A percentile compares a stretch with the other conserved stretches of the same genome.
phyloP scores from a whole-genome alignment of 1,284 basidiomycete genomes.

The Lentinus polychrous region DNA sequence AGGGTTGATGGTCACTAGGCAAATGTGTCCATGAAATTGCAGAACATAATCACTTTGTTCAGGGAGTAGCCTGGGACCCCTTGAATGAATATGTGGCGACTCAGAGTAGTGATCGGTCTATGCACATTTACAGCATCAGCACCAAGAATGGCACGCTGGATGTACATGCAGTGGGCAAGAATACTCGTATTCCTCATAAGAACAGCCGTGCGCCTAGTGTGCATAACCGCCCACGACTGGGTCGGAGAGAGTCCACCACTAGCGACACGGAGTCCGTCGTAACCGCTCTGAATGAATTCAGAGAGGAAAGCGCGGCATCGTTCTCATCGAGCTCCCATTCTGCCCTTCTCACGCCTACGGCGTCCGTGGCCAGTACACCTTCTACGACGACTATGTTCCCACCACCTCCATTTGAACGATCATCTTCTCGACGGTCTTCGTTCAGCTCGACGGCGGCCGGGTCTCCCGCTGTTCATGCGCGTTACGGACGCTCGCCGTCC shows the following conservation, averaged over 20 bases:
- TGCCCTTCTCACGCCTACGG: slow-evolving; percentile 58
- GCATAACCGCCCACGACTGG: slow-evolving; percentile 49
- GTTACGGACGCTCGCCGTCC: slow-evolving; percentile 80
- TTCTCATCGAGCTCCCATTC: slow-evolving; percentile 17
- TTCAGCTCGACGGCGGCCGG: slow-evolving; percentile 79
- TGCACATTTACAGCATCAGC: slow-evolving; percentile 82
- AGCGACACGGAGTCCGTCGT: slow-evolving; percentile 67
- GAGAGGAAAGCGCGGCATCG: slow-evolving; percentile 24
- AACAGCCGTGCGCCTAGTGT: slow-evolving; percentile 63
- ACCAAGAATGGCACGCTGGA: slow-evolving; percentile 77
- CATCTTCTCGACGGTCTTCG: slow-evolving; percentile 80
- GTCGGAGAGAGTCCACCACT: slow-evolving; percentile 64
- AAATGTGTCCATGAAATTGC: slow-evolving; percentile 80
- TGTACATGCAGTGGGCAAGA: slow-evolving; percentile 79
- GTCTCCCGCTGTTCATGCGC: slow-evolving; percentile 58
- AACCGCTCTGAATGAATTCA: slow-evolving; percentile 44
- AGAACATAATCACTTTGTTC: slow-evolving; percentile 91
- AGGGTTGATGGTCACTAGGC: slow-evolving; percentile 35
- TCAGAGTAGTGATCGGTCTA: slow-evolving; percentile 87
- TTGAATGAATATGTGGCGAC: slow-evolving; percentile 93
- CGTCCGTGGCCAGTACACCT: slow-evolving; percentile 49
- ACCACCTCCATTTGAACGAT: slow-evolving; percentile 56
- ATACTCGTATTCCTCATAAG: slow-evolving; percentile 62
- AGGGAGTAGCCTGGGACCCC: slow-evolving; percentile 96
- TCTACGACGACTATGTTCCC: slow-evolving; percentile 61